A percentile compares a stretch with the other conserved stretches of the same genome.
These are phyloP conservation scores for Ustilago bromivora DNA, from an alignment of 1,284 basidiomycete species.

Conservation along the genomic window DNA sequence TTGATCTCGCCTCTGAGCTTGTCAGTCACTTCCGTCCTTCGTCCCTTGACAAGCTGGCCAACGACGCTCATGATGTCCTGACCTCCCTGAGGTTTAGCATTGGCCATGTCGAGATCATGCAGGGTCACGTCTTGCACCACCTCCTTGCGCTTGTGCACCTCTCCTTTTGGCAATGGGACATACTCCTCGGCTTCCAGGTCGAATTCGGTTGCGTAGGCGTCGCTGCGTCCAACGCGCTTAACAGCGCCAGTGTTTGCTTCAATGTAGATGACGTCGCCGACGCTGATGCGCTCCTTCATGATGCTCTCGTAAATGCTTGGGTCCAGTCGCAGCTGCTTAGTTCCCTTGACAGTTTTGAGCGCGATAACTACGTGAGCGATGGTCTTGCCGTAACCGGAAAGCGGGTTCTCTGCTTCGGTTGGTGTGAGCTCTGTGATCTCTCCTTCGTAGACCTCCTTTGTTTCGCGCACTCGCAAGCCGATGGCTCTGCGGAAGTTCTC, in stretches of 20 bases:
- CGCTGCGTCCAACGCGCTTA: constrained; percentile 96
- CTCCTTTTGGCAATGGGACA: constrained; percentile 95
- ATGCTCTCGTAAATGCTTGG: constrained; percentile 97
- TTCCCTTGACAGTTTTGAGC: constrained; percentile 97
- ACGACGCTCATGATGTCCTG: constrained; percentile 99
- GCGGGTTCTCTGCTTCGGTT: constrained; percentile 73
- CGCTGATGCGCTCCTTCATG: constrained; percentile 94
- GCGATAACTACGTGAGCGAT: constrained; percentile 96
- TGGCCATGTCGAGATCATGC: constrained; percentile 95
- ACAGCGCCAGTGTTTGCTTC: constrained; percentile 95
- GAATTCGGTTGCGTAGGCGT: constrained; percentile 98
- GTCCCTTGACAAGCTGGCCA: constrained; percentile 93
- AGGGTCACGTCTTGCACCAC: constrained; percentile 97
- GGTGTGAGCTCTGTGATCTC: constrained; percentile 98
- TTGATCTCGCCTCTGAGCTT: constrained; percentile 95
- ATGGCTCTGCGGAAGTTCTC: constrained; percentile 95
- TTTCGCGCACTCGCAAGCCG: constrained; percentile 78
- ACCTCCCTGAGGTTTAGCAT: constrained; percentile 90
- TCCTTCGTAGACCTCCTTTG: constrained; percentile 98
- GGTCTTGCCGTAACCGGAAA: constrained; percentile 93
- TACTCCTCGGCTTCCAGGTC: constrained; percentile 98
- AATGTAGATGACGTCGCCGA: constrained; percentile 97
- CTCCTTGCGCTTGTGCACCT: constrained; percentile 97
- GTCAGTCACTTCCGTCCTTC: constrained; percentile 95
- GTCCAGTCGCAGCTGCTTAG: constrained; percentile 94